These are phyloP conservation scores for Helicostylum pulchrum DNA, from an alignment of 192 early-diverging fungal species.

Conservation along the genomic window DNA sequence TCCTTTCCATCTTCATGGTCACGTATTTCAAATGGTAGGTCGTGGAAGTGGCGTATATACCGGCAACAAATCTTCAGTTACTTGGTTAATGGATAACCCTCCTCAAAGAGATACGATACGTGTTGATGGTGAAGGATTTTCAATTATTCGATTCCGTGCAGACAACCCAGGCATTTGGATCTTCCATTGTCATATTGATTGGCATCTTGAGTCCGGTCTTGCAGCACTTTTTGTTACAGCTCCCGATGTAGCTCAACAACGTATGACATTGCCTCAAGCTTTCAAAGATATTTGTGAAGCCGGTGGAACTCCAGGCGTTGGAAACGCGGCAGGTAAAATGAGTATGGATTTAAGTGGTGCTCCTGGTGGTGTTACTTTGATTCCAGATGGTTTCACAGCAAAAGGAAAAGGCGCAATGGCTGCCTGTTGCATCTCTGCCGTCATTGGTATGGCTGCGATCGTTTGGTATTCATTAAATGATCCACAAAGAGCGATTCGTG, in stretches of 20 bases:
- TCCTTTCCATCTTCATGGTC: too few species aligned
- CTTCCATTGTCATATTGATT: constrained; percentile 87
- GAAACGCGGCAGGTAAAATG: constrained; percentile 73
- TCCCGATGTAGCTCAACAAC: constrained; percentile 59
- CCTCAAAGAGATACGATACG: constrained; percentile 74
- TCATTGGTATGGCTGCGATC: constrained; percentile 72
- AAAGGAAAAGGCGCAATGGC: constrained; percentile 73
- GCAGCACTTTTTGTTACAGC: constrained; percentile 68
- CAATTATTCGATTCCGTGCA: constrained; percentile 69
- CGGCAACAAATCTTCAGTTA: too few species aligned
- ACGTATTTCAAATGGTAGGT: too few species aligned
- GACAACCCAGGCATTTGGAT: constrained; percentile 83
- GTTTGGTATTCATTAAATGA: constrained; percentile 63
- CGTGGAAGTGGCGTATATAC: too few species aligned
- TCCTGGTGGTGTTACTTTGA: constrained; percentile 48
- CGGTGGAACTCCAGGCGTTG: constrained; percentile 53
- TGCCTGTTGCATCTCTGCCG: constrained; percentile 64
- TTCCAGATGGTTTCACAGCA: constrained; percentile 55
- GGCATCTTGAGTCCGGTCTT: constrained; percentile 72
- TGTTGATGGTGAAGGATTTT: constrained; percentile 63
- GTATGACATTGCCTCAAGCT: constrained; percentile 49
- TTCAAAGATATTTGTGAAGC: constrained; percentile 62
- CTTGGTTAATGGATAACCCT: constrained; percentile 49
- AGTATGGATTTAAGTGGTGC: constrained; percentile 62
- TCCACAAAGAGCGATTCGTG: constrained; percentile 15